Evolutionary conservation across 768 basidiomycete species (phyloP), one percentile per base, ranked within the genome.

Genomic region (Russula ochroleuca): DNA sequence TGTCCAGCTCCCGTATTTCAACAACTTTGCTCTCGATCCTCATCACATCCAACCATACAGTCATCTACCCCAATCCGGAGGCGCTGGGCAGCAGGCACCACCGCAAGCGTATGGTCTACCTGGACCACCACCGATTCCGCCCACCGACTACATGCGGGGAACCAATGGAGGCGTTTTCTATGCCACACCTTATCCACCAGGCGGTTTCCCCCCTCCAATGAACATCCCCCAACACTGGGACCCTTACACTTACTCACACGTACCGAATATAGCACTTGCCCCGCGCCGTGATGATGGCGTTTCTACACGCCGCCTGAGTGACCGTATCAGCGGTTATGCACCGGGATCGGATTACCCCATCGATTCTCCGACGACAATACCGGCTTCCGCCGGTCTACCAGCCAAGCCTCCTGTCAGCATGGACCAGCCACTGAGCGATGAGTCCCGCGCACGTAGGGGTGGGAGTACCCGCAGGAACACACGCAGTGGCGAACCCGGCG

Each of bases 11-110:
- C 83, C 90, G 41, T 92, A 89, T 75, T 94, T 94, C 80, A 98
- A 98, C 75, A 94, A 90, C 74, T 99, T 96, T 74, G 93, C 91
- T 35, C 85, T 98, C 62, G 97, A 98, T 77, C 96, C 97, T 60
- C 91, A 94, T 70, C 90, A 87, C 67, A 88, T 97, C 65, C 88
- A 90, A 70, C 90, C 91, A 8, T 88, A 92, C 75, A 81, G 84
- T 25, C 90, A 92, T 72, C 85, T 90, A 64, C 92, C 91, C 61
- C 79, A 83, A 49, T 72, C 79, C 25, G 76, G 81, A 52, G 87
- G 87, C n/a, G 86, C 83, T 60, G 81, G 77, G 65, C 88, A 89
- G 72, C 82, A 79, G 6, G 84, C 89, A 33, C 91, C 91, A 31
- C 90, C 91, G 15, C 90, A 93, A 73, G 91, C 91, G 0, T 94